These are phyloP conservation scores for Penicillium ucsense DNA, from an alignment of 495 filamentous ascomycete species.

Conservation along the genomic window DNA sequence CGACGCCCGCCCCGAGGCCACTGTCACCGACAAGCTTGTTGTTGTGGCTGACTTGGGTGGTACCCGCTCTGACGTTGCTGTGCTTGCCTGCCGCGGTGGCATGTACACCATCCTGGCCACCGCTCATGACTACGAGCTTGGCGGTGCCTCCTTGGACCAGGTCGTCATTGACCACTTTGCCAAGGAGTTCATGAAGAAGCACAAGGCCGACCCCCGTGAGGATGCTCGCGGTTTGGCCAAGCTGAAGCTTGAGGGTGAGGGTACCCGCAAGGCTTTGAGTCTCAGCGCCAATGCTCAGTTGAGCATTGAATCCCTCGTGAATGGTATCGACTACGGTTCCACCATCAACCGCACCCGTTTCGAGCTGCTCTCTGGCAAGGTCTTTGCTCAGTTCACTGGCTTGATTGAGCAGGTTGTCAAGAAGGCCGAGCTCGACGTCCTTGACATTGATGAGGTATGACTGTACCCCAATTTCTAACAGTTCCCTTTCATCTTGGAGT, in stretches of 20 bases:
- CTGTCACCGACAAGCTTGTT: conserved; percentile 72
- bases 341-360: conserved; percentile 90
- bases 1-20: conserved; percentile 71
- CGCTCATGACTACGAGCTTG: conserved; percentile 86
- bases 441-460: conserved; percentile 72
- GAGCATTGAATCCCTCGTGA: conserved; percentile 77
- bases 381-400: conserved; percentile 77
- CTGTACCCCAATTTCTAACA: neutral
- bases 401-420: conserved; percentile 75
- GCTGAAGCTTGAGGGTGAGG: conserved; percentile 83
- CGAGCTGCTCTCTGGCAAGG: conserved; percentile 76
- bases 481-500: conserved; percentile 13
- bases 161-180: conserved; percentile 91
- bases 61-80: conserved; percentile 82
- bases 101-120: conserved; percentile 96
- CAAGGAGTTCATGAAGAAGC: conserved; percentile 96
- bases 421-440: conserved; percentile 84
- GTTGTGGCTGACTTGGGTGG: conserved; percentile 92
- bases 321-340: conserved; percentile 82
- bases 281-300: conserved; percentile 80
- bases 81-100: conserved; percentile 82
- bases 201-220: conserved; percentile 77
- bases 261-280: conserved; percentile 79
- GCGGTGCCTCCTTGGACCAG: conserved; percentile 73
- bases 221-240: conserved; percentile 77